These are phyloP conservation scores for Boletus speciosus DNA, from an alignment of 768 basidiomycete species.

Conservation along the genomic window DNA sequence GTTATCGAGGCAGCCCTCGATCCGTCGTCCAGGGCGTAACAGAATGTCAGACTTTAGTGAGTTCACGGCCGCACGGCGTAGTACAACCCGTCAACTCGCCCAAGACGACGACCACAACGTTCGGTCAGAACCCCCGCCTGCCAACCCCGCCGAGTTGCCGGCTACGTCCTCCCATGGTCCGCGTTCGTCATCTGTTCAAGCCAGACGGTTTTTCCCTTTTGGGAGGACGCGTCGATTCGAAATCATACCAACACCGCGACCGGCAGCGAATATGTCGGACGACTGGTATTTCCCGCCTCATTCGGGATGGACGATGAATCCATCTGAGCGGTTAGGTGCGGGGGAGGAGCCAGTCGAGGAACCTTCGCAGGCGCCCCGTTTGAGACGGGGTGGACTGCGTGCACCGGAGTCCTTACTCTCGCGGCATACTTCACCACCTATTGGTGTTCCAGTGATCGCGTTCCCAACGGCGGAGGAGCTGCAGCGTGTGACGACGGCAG, in stretches of 20 bases:
- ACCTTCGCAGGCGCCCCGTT: slow-evolving; percentile 43
- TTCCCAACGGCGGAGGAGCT: slow-evolving; percentile 23
- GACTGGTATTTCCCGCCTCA: slow-evolving; percentile 33
- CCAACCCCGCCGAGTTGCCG: background rate
- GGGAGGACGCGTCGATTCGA: slow-evolving; percentile 44
- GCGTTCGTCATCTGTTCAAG: slow-evolving; percentile 21
- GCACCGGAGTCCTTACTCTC: slow-evolving; percentile 60
- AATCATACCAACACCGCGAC: slow-evolving; percentile 31
- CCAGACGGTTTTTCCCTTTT: slow-evolving; percentile 58
- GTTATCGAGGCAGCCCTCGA: slow-evolving; percentile 54
- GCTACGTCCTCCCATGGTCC: slow-evolving; percentile 8
- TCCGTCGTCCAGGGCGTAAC: slow-evolving; percentile 54
- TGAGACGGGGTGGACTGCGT: slow-evolving; percentile 65
- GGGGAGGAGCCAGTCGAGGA: slow-evolving; percentile 35
- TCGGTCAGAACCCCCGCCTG: slow-evolving; percentile 9
- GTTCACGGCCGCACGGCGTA: slow-evolving; percentile 64
- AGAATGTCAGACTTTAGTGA: slow-evolving; percentile 69
- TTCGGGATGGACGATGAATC: slow-evolving; percentile 17
- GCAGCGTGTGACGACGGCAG: slow-evolving; percentile 16
- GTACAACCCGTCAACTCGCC: slow-evolving; percentile 37
- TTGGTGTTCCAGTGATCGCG: slow-evolving; percentile 21
- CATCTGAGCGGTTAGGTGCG: slow-evolving; percentile 16
- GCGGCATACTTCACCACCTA: slow-evolving; percentile 40
- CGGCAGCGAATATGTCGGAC: slow-evolving; percentile 27
- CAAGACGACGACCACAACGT: slow-evolving; percentile 25